Evolutionary conservation across 2,329 filamentous ascomycete species (phyloP).

Genomic region (Diaporthe citriasiana): DNA sequence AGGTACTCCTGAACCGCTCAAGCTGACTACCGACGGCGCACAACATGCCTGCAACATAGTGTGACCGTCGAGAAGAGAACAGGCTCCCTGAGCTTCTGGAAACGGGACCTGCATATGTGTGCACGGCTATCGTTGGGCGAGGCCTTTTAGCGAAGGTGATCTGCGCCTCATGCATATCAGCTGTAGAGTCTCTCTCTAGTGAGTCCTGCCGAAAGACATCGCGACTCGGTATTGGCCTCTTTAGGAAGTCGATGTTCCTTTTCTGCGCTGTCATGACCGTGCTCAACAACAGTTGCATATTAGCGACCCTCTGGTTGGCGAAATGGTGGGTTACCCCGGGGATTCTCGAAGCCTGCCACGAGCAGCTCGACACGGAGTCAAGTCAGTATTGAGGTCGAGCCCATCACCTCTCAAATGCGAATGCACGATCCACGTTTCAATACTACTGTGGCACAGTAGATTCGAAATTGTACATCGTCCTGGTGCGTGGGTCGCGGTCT

Average conservation of each 20-base stretch:
- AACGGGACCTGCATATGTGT: slow-evolving; percentile 32
- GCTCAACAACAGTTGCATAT: neutral
- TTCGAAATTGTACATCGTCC: slow-evolving; percentile 26
- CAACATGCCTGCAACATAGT: slow-evolving; percentile 11
- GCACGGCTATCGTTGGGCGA: slow-evolving; percentile 19
- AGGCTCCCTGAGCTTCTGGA: slow-evolving; percentile 11
- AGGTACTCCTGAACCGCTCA: slow-evolving; percentile 10
- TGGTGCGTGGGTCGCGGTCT: slow-evolving; percentile 3
- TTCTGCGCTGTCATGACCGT: neutral
- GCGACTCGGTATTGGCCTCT: neutral
- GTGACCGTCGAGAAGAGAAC: slow-evolving; percentile 6
- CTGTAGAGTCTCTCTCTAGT: neutral
- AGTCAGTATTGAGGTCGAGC: neutral
- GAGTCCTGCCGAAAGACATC: neutral
- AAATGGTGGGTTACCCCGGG: neutral
- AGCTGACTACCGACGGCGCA: slow-evolving; percentile 27
- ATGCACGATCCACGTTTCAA: slow-evolving; percentile 17
- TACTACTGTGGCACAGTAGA: neutral
- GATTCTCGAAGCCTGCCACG: neutral
- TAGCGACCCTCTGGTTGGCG: neutral
- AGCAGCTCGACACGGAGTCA: neutral
- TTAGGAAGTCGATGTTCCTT: neutral
- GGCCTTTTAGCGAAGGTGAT: slow-evolving; percentile 13
- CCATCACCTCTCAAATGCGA: neutral
- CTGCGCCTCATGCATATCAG: neutral